Conservation (phyloP, 2,329 filamentous ascomycete genomes). For the Cordyceps tenuipes region DNA sequence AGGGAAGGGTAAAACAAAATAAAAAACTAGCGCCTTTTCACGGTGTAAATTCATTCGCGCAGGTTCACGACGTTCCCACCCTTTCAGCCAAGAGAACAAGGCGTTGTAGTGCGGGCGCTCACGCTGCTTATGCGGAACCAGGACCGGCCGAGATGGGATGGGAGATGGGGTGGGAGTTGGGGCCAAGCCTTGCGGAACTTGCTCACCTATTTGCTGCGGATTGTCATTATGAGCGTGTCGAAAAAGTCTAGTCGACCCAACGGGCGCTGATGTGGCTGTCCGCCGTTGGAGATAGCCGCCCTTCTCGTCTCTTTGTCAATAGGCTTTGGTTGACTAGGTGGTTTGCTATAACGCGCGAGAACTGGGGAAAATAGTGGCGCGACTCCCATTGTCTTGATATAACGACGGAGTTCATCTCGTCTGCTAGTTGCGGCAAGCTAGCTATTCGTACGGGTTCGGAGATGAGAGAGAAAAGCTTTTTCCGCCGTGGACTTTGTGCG, state of each 20-base stretch:
- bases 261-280: neutral
- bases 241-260: constrained; percentile 1
- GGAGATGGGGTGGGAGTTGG: neutral
- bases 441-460: too few species aligned
- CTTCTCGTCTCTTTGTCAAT: too few species aligned
- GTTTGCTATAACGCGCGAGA: too few species aligned
- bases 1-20: too few species aligned
- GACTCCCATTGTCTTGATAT: too few species aligned
- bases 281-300: neutral
- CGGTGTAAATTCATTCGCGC: neutral
- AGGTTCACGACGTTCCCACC: neutral
- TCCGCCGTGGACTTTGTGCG: neutral
- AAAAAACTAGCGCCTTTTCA: neutral
- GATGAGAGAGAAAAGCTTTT: too few species aligned
- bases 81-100: neutral
- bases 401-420: too few species aligned
- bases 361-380: too few species aligned
- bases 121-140: constrained; percentile 1
- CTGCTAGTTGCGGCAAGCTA: too few species aligned
- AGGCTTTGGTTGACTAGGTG: too few species aligned
- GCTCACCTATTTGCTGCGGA: neutral
- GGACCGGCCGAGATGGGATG: constrained; percentile 1
- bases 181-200: neutral
- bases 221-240: neutral
- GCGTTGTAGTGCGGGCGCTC: constrained; percentile 1